Evolutionary conservation across 2,329 filamentous ascomycete species (phyloP).

Genomic region (Diaporthe sp.): DNA sequence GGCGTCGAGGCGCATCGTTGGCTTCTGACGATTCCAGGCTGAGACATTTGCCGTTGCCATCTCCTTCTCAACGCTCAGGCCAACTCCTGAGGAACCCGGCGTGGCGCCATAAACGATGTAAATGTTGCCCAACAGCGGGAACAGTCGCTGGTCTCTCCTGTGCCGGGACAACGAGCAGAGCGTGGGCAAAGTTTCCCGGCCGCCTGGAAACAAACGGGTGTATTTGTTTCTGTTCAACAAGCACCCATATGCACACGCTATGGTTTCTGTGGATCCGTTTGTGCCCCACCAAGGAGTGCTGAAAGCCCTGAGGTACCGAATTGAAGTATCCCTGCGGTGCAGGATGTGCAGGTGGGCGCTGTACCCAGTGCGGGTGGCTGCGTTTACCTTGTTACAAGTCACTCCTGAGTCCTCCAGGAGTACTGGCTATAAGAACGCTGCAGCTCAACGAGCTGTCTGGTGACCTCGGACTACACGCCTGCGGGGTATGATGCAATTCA

Average conservation of each 20-base stretch:
- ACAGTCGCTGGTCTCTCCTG: background rate
- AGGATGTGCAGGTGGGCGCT: constrained; percentile 4
- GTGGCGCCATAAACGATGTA: background rate
- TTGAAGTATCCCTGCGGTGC: background rate
- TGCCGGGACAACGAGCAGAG: background rate
- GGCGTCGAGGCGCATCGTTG: background rate
- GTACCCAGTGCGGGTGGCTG: constrained; percentile 24
- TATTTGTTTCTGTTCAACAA: background rate
- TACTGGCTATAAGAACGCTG: background rate
- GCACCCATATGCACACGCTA: background rate
- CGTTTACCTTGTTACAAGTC: constrained; percentile 24
- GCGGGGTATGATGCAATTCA: constrained; percentile 27
- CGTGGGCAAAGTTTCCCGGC: background rate
- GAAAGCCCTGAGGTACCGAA: background rate
- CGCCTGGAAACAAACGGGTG: background rate
- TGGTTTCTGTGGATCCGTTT: background rate
- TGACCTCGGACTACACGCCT: constrained; percentile 5
- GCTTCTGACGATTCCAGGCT: constrained; percentile 11
- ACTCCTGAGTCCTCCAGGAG: background rate
- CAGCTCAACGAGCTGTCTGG: background rate
- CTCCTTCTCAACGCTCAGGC: background rate
- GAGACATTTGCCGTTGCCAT: constrained; percentile 15
- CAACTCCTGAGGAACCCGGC: background rate
- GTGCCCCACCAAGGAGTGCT: background rate
- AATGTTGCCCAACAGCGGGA: background rate